These are phyloP conservation scores for Rhizopus microsporus DNA, from an alignment of 371 early-diverging fungal species.

Conservation along the genomic window DNA sequence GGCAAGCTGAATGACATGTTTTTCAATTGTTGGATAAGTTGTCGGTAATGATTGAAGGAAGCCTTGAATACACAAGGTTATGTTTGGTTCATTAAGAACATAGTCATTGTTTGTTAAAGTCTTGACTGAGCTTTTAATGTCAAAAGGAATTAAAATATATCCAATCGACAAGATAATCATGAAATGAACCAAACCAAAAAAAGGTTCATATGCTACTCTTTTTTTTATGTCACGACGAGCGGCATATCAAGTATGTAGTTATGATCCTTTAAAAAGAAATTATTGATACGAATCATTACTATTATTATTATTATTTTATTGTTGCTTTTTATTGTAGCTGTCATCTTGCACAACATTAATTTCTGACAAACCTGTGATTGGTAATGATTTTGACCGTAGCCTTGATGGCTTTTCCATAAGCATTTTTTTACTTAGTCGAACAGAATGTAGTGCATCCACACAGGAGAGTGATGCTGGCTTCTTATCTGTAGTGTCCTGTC, in stretches of 20 bases:
- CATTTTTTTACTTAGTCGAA: slow-evolving; percentile 22
- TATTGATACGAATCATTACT: too few species aligned
- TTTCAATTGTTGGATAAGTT: slow-evolving; percentile 49
- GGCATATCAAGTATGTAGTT: too few species aligned
- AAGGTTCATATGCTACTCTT: neutral
- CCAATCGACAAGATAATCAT: slow-evolving; percentile 33
- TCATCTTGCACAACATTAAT: slow-evolving; percentile 11
- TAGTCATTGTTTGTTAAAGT: slow-evolving; percentile 13
- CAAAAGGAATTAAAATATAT: slow-evolving; percentile 30
- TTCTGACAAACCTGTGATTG: slow-evolving; percentile 19
- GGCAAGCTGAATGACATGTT: slow-evolving; percentile 28
- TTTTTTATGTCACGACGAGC: too few species aligned
- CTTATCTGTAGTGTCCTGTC: neutral
- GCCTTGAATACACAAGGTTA: slow-evolving; percentile 26
- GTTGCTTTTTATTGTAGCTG: neutral
- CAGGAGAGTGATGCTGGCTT: neutral
- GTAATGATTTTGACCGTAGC: slow-evolving; percentile 24
- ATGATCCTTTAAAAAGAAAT: too few species aligned
- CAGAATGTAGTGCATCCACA: slow-evolving; percentile 14
- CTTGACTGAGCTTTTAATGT: slow-evolving; percentile 20
- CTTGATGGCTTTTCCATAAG: slow-evolving; percentile 13
- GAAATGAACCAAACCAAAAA: slow-evolving; percentile 1
- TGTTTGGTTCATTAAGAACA: slow-evolving; percentile 5
- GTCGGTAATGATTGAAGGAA: slow-evolving; percentile 49
- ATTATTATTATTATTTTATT: neutral